Evolutionary conservation across 148 eudicot genomes (phyloP).

Genomic region (Rhododendron mucronatum): DNA sequence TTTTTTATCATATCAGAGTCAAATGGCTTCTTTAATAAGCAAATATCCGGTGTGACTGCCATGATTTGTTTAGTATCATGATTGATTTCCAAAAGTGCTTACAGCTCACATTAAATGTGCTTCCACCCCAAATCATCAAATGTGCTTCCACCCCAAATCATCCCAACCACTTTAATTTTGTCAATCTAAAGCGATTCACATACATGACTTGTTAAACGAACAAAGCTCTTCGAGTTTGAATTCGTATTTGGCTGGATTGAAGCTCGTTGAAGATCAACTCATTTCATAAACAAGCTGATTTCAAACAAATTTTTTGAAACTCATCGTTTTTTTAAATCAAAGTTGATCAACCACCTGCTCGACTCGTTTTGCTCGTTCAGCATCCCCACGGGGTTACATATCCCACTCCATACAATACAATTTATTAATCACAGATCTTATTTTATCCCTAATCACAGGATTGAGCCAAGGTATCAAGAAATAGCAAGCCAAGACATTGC

Average conservation of each 20-base stretch:
- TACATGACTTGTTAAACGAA: no score
- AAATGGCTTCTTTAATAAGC: background rate
- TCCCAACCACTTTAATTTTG: no score
- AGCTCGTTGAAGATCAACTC: background rate
- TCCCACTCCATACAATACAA: background rate
- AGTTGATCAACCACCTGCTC: no score
- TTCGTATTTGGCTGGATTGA: background rate
- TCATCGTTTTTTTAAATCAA: background rate
- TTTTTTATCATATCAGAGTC: background rate
- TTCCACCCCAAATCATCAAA: background rate
- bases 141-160: background rate
- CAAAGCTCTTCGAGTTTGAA: background rate
- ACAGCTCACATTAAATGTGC: background rate
- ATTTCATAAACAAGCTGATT: no score
- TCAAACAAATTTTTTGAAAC: no score
- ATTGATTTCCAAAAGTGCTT: background rate
- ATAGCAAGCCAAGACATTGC: constrained; percentile 48
- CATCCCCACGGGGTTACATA: no score
- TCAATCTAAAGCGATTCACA: no score
- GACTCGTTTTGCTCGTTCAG: no score
- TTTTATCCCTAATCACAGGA: constrained; percentile 26
- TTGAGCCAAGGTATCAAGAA: constrained; percentile 89
- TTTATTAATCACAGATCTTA: background rate
- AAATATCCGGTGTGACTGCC: background rate
- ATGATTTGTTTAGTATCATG: background rate